A percentile compares a stretch with the other conserved stretches of the same genome.
phyloP scores from a whole-genome alignment of 1,284 basidiomycete genomes.

The Trametes pubescens region DNA sequence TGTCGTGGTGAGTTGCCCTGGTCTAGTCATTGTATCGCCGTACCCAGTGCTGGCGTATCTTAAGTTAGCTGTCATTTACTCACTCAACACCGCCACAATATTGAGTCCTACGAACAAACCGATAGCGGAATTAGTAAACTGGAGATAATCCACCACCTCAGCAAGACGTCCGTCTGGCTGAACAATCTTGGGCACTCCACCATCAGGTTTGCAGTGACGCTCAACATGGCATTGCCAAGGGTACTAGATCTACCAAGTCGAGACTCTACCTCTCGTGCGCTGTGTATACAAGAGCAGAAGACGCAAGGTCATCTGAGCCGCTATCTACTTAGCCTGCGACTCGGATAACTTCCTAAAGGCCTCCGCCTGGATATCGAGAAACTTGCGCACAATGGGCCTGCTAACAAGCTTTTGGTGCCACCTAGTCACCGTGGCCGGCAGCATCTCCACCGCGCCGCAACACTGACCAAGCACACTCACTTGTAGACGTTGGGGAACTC shows the following conservation, averaged over 20 bases:
- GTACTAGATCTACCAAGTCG: neutral
- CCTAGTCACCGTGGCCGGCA: neutral
- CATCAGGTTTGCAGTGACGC: neutral
- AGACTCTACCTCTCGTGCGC: neutral
- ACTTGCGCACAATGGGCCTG: slow-evolving; percentile 2
- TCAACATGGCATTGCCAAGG: neutral
- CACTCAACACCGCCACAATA: slow-evolving; percentile 55
- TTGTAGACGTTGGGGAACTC: slow-evolving; percentile 15
- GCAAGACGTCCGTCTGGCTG: slow-evolving; percentile 60
- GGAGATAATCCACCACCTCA: slow-evolving; percentile 65
- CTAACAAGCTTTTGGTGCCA: slow-evolving; percentile 17
- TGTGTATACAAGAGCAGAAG: neutral
- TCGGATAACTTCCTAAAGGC: neutral
- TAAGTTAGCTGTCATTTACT: no score
- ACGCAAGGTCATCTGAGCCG: neutral
- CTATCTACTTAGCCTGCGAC: neutral
- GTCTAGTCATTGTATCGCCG: no score
- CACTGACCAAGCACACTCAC: neutral
- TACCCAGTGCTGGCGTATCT: no score
- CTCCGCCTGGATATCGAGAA: slow-evolving; percentile 1
- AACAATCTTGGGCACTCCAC: neutral
- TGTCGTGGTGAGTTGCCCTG: no score
- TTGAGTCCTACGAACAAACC: slow-evolving; percentile 71
- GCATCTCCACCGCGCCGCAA: neutral
- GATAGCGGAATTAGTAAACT: slow-evolving; percentile 70